A percentile compares a stretch with the other conserved stretches of the same genome.
Evolutionary conservation across 75 land plant genomes (phyloP).

Genomic region (Pinus tabuliformis): DNA sequence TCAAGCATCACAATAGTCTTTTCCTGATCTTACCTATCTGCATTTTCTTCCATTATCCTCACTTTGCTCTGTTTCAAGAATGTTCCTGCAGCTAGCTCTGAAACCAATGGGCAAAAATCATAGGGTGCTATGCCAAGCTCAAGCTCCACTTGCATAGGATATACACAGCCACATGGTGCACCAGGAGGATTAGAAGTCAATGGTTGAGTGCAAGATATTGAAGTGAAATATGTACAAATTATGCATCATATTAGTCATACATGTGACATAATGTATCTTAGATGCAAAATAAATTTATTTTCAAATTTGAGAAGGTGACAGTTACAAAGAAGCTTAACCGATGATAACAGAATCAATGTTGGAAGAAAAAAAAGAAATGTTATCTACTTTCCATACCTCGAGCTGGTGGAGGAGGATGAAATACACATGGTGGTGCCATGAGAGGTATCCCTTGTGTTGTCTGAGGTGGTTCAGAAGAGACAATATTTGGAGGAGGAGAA

Average conservation of each 20-base stretch:
- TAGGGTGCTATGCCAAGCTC: constrained; percentile 55
- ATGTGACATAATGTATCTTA: not conserved
- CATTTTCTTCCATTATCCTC: constrained; percentile 79
- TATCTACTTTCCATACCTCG: constrained; percentile 24
- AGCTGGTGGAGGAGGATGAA: constrained; percentile 61
- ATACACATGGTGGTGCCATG: constrained; percentile 12
- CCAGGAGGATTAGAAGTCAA: constrained; percentile 60
- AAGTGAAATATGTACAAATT: constrained; percentile 42
- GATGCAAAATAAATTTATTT: not conserved
- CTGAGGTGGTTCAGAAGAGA: not conserved
- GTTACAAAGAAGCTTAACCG: not conserved
- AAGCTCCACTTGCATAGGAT: constrained; percentile 70
- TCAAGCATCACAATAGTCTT: constrained; percentile 58
- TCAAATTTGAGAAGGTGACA: not conserved
- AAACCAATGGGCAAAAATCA: constrained; percentile 75
- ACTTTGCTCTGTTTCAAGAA: constrained; percentile 64
- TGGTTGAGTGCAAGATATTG: constrained; percentile 42
- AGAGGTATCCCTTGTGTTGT: not conserved
- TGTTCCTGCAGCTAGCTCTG: constrained; percentile 59
- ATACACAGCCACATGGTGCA: constrained; percentile 80
- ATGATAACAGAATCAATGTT: not conserved
- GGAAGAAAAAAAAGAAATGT: not conserved
- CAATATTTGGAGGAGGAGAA: not conserved
- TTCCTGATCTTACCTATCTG: constrained; percentile 53
- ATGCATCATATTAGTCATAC: not conserved